Evolutionary conservation across 352 stramenopile genomes (phyloP).

Genomic region (Peronospora belbahrii): DNA sequence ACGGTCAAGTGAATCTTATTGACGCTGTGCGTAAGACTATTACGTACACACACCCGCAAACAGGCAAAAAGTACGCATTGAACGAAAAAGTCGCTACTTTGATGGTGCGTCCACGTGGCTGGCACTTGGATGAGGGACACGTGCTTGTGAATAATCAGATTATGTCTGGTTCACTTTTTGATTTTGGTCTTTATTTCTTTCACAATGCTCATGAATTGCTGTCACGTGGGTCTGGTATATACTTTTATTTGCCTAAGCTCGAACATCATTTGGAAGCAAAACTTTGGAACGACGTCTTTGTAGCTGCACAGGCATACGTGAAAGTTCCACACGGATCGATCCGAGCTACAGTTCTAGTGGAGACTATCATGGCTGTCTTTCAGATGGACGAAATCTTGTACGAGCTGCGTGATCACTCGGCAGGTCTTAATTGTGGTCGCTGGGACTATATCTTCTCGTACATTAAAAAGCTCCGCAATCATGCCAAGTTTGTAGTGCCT

Average conservation of each 20-base stretch:
- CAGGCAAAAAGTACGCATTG: constrained; percentile 67
- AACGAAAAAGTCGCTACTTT: constrained; percentile 82
- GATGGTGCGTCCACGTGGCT: constrained; percentile 89
- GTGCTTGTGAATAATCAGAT: constrained; percentile 90
- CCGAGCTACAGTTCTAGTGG: constrained; percentile 91
- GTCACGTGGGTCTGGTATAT: constrained; percentile 78
- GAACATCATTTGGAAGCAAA: constrained; percentile 92
- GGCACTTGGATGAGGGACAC: constrained; percentile 93
- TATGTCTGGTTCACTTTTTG: constrained; percentile 90
- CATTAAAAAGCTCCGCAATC: constrained; percentile 94
- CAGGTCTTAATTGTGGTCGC: constrained; percentile 94
- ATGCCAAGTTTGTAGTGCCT: constrained; percentile 88
- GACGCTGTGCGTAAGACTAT: constrained; percentile 90
- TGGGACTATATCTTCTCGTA: constrained; percentile 98
- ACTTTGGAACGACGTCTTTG: constrained; percentile 96
- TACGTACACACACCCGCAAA: constrained; percentile 58
- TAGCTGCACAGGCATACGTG: constrained; percentile 88
- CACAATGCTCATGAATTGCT: constrained; percentile 90
- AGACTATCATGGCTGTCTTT: constrained; percentile 95
- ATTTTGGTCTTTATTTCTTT: constrained; percentile 96
- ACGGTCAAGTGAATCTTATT: constrained; percentile 90
- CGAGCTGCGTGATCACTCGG: constrained; percentile 91
- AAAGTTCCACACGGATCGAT: constrained; percentile 88
- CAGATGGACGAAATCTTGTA: constrained; percentile 97
- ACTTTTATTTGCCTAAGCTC: constrained; percentile 96